phyloP scores from a whole-genome alignment of 73 alveolate genomes.

The Stentor coeruleus region DNA sequence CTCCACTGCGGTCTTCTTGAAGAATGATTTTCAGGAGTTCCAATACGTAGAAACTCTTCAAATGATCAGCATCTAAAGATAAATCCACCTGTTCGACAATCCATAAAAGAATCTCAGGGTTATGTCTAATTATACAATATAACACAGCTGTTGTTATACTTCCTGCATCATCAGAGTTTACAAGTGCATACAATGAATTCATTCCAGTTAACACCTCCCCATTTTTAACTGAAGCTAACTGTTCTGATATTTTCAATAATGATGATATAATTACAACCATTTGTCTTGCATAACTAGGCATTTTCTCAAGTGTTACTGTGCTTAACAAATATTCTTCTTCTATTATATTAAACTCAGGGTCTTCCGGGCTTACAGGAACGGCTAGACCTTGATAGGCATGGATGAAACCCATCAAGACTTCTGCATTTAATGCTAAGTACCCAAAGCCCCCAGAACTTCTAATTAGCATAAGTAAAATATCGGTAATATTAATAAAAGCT shows the following conservation, averaged over 20 bases:
- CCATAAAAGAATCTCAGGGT: constrained; percentile 1
- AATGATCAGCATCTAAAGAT: background rate
- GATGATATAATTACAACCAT: background rate
- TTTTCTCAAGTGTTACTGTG: background rate
- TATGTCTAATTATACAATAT: background rate
- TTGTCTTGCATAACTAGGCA: constrained; percentile 7
- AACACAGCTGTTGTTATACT: background rate
- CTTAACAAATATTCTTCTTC: constrained; percentile 21
- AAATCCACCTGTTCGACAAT: background rate
- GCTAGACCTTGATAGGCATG: background rate
- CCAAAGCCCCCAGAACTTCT: constrained; percentile 13
- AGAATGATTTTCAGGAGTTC: background rate
- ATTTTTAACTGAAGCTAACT: background rate
- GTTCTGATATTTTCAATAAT: background rate
- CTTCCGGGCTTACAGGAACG: background rate
- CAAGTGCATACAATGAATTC: background rate
- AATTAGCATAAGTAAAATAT: constrained; percentile 6
- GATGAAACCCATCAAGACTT: background rate
- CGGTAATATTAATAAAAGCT: constrained; percentile 1
- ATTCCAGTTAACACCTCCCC: background rate
- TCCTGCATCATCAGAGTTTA: background rate
- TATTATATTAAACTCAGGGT: background rate
- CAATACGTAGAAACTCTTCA: background rate
- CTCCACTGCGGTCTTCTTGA: constrained; percentile 10
- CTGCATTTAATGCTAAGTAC: background rate